Conservation (phyloP, 495 filamentous ascomycete genomes). For the Aspergillus homomorphus region DNA sequence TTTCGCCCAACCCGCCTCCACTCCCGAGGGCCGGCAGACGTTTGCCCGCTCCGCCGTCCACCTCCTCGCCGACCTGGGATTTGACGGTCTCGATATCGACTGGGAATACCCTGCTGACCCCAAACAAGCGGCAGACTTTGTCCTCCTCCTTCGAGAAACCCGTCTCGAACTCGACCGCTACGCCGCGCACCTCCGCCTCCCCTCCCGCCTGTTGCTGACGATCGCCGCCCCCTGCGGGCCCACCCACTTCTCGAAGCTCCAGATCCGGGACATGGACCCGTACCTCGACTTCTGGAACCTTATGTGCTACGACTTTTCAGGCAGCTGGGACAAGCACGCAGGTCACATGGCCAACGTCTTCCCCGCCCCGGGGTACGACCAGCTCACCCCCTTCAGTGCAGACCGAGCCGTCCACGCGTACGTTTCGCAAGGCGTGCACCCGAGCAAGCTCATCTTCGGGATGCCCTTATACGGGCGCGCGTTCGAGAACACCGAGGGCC, state of each 20-base stretch:
- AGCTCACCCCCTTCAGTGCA: conserved; percentile 66
- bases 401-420: conserved; percentile 65
- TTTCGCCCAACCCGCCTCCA: conserved; percentile 63
- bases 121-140: conserved; percentile 58
- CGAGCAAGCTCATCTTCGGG: conserved; percentile 73
- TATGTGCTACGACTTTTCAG: conserved; percentile 76
- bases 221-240: conserved; percentile 59
- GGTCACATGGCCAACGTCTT: conserved; percentile 79
- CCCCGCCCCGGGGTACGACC: conserved; percentile 45
- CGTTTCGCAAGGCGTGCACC: conserved; percentile 53
- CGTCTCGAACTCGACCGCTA: conserved; percentile 59
- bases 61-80: conserved; percentile 61
- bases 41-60: conserved; percentile 68
- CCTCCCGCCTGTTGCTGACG: conserved; percentile 63
- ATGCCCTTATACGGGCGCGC: conserved; percentile 84
- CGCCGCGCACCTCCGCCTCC: conserved; percentile 40
- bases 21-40: conserved; percentile 55
- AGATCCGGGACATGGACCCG: conserved; percentile 59
- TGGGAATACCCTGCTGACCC: conserved; percentile 49
- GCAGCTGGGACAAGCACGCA: conserved; percentile 63
- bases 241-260: conserved; percentile 58
- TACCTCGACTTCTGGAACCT: conserved; percentile 70
- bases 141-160: conserved; percentile 57
- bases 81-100: conserved; percentile 63
- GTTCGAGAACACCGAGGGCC: conserved; percentile 68